Conservation (phyloP, 345 rosid genomes). For the Lagerstroemia speciosa region DNA sequence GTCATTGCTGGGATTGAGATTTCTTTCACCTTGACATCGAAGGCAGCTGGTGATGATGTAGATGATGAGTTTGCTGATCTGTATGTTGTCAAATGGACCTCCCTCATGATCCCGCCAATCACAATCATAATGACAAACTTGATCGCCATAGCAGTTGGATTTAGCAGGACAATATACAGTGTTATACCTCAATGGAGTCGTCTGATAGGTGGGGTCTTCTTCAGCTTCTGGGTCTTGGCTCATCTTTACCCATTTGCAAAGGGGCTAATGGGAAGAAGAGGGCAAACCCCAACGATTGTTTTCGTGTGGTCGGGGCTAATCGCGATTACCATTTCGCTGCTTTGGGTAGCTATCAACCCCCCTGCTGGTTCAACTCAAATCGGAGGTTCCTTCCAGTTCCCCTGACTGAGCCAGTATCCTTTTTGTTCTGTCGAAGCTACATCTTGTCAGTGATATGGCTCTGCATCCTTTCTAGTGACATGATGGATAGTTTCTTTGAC, state of each 20-base stretch:
- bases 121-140: constrained; percentile 87
- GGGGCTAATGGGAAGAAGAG: constrained; percentile 97
- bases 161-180: constrained; percentile 88
- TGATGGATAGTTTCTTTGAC: no score
- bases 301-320: constrained; percentile 96
- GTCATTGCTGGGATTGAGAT: constrained; percentile 91
- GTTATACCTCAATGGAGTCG: constrained; percentile 80
- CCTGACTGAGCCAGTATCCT: constrained; percentile 17
- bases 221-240: constrained; percentile 98
- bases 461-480: no score
- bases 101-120: constrained; percentile 87
- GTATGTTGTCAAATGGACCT: constrained; percentile 74
- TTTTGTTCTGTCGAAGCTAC: neutral
- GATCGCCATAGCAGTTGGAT: constrained; percentile 86
- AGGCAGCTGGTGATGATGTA: constrained; percentile 77
- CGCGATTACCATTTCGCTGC: constrained; percentile 88
- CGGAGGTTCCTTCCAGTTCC: constrained; percentile 91
- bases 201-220: constrained; percentile 85
- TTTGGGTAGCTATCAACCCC: constrained; percentile 94
- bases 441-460: no score
- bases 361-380: constrained; percentile 62
- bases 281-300: constrained; percentile 92
- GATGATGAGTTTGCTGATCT: constrained; percentile 96
- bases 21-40: constrained; percentile 79
- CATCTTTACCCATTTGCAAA: constrained; percentile 97